A percentile compares a stretch with the other conserved stretches of the same genome.
Conservation (phyloP, 2,329 filamentous ascomycete genomes). For the Shiraia bambusicola region DNA sequence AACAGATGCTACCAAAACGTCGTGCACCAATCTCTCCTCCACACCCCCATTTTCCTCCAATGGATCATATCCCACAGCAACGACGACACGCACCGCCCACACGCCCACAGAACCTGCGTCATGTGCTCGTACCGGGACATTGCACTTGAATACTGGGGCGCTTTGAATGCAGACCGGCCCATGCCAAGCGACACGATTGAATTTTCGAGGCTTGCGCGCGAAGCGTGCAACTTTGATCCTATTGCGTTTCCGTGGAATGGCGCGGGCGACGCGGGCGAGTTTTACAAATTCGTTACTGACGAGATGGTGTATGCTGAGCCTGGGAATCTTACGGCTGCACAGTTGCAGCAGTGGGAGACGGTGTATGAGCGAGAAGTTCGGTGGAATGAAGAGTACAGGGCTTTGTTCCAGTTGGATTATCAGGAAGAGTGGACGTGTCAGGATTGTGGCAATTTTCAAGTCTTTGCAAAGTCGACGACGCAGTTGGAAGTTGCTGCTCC, state of each 20-base stretch:
- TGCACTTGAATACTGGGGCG: conserved; percentile 2
- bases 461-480: not conserved
- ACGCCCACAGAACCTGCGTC: conserved; percentile 1
- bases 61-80: conserved; percentile 4
- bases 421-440: not conserved
- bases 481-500: not conserved
- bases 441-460: not conserved
- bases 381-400: conserved; percentile 5
- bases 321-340: not conserved
- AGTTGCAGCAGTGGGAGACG: not conserved
- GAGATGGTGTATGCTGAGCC: not conserved
- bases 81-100: not conserved
- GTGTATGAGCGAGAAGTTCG: not conserved
- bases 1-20: conserved; percentile 4
- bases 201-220: not conserved
- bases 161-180: not conserved
- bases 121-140: not conserved
- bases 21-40: conserved; percentile 8
- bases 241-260: not conserved
- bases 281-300: conserved; percentile 4
- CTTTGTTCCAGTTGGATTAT: conserved; percentile 4
- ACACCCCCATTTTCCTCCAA: conserved; percentile 8
- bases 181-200: not conserved
- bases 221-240: not conserved
- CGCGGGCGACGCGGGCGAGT: conserved; percentile 1